Conservation (phyloP, 768 basidiomycete genomes). For the Mrakia frigida region DNA sequence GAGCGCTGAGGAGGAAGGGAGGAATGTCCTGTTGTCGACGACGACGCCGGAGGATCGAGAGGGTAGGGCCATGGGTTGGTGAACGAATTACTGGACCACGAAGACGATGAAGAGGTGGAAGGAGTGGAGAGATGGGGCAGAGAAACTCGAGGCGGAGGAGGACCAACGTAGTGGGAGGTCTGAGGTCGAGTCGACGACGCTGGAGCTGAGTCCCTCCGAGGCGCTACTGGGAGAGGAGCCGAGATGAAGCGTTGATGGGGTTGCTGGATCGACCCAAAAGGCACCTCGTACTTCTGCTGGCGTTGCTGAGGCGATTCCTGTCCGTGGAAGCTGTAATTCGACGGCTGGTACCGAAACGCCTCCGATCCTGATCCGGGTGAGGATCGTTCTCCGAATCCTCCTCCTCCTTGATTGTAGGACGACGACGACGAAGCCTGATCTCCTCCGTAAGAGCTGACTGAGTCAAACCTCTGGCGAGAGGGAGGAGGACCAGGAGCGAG, state of each 20-base stretch:
- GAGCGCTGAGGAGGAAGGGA: background rate
- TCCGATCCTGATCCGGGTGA: background rate
- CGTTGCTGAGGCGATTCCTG: background rate
- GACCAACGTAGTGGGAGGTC: background rate
- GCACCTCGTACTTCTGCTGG: background rate
- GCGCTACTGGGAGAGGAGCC: background rate
- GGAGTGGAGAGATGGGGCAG: background rate
- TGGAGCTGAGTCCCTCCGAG: background rate
- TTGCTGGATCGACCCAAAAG: background rate
- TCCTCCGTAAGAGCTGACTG: background rate
- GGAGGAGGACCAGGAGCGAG: background rate
- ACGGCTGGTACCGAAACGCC: background rate
- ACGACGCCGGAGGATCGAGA: background rate
- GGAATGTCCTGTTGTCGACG: background rate
- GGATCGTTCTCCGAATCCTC: too few species aligned
- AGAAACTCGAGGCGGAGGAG: background rate
- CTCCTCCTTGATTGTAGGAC: background rate
- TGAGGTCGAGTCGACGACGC: background rate
- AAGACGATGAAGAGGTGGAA: background rate
- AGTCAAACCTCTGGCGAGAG: background rate
- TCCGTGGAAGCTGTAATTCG: background rate
- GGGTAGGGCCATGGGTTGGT: background rate
- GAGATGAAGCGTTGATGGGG: conserved; percentile 5
- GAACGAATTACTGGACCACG: background rate
- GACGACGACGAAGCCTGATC: background rate